A percentile compares a stretch with the other conserved stretches of the same genome.
Evolutionary conservation across 2,329 filamentous ascomycete genomes (phyloP).

Genomic region (Fusarium tjaetaba): DNA sequence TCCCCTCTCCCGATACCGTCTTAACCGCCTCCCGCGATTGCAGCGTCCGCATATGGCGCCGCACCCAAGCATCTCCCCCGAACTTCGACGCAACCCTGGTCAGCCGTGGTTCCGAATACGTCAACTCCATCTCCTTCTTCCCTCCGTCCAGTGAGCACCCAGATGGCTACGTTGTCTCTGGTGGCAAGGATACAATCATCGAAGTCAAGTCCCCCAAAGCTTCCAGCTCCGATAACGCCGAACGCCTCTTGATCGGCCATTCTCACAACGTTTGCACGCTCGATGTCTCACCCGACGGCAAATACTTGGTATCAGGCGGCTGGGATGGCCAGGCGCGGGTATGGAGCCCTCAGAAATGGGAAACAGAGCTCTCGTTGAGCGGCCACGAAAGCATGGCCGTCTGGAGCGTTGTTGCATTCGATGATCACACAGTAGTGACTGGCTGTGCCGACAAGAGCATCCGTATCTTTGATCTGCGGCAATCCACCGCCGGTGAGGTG

Average conservation of each 20-base stretch:
- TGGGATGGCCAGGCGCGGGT: constrained; percentile 92
- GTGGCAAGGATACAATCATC: constrained; percentile 91
- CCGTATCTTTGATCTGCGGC: constrained; percentile 79
- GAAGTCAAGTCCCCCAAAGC: constrained; percentile 82
- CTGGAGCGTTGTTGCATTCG: constrained; percentile 90
- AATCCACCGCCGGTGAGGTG: constrained; percentile 63
- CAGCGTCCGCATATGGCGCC: constrained; percentile 88
- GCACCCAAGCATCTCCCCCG: constrained; percentile 71
- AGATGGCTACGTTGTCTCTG: constrained; percentile 85
- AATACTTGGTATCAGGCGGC: constrained; percentile 85
- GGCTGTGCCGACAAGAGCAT: constrained; percentile 91
- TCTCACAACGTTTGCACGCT: constrained; percentile 87
- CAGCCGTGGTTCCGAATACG: constrained; percentile 82
- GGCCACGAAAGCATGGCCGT: constrained; percentile 82
- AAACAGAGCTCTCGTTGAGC: constrained; percentile 73
- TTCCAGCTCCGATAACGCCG: constrained; percentile 77
- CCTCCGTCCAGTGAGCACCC: constrained; percentile 74
- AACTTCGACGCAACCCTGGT: constrained; percentile 81
- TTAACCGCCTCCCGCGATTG: constrained; percentile 92
- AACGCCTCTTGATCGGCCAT: constrained; percentile 88
- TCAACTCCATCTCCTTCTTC: constrained; percentile 85
- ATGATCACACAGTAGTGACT: constrained; percentile 84
- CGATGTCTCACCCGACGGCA: constrained; percentile 77
- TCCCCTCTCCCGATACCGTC: constrained; percentile 76
- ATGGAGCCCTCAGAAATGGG: constrained; percentile 89